A percentile compares a stretch with the other conserved stretches of the same genome.
Evolutionary conservation across 176 grass and related monocot genomes (phyloP).

Genomic region (Oryza glaberrima): DNA sequence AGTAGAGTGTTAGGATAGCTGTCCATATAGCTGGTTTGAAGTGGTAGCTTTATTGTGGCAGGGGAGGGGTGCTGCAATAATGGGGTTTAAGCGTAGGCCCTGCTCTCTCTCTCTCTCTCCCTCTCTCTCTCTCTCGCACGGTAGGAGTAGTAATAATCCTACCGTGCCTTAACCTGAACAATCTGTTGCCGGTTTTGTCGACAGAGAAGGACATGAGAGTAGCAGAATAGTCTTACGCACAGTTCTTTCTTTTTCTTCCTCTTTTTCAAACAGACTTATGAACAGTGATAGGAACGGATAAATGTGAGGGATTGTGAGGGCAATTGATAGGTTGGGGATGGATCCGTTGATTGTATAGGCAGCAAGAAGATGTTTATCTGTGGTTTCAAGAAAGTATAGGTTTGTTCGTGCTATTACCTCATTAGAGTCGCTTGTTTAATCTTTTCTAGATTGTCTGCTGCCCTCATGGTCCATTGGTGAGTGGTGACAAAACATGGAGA

Average conservation of each 20-base stretch:
- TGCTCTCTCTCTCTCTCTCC: not conserved
- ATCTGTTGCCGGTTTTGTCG: not conserved
- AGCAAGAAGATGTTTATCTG: not conserved
- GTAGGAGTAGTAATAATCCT: not conserved
- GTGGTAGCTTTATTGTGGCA: not conserved
- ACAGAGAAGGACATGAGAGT: not conserved
- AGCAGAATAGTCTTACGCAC: not conserved
- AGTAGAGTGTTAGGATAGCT: not conserved
- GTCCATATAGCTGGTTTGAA: not conserved
- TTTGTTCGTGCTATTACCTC: not conserved
- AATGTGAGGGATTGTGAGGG: not conserved
- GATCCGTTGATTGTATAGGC: not conserved
- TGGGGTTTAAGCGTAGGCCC: not conserved
- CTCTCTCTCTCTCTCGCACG: not conserved
- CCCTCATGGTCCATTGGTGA: too few species aligned
- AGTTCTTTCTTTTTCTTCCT: not conserved
- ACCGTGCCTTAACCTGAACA: not conserved
- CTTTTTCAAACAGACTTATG: not conserved
- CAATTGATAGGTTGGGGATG: not conserved
- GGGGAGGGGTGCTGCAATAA: not conserved
- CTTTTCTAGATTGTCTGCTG: too few species aligned
- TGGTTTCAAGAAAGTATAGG: not conserved
- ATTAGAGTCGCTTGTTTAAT: not conserved
- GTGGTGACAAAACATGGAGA: too few species aligned
- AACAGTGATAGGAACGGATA: not conserved